Conservation (phyloP, 768 basidiomycete genomes). For the Tephrocybe rancida region DNA sequence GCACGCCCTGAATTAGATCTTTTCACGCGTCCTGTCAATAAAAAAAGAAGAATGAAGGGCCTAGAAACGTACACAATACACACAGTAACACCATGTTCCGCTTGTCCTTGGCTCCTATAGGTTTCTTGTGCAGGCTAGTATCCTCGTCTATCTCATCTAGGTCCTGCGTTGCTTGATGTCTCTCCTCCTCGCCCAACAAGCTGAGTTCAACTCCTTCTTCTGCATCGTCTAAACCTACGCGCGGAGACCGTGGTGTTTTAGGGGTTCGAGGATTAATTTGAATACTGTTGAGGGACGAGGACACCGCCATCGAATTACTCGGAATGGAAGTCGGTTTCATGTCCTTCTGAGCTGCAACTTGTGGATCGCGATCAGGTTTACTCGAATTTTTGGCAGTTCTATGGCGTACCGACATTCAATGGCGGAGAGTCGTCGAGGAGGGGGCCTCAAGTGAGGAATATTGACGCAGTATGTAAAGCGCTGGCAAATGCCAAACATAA, state of each 20-base stretch:
- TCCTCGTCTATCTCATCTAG: slow-evolving; percentile 40
- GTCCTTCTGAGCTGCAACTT: slow-evolving; percentile 29
- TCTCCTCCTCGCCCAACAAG: slow-evolving; percentile 60
- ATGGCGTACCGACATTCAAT: slow-evolving; percentile 30
- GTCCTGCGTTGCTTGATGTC: slow-evolving; percentile 45
- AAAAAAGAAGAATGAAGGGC: slow-evolving; percentile 4
- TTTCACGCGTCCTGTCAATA: slow-evolving; percentile 9
- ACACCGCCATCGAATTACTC: slow-evolving; percentile 48
- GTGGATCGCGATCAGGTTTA: slow-evolving; percentile 15
- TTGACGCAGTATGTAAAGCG: not conserved
- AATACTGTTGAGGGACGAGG: slow-evolving; percentile 62
- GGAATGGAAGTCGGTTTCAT: slow-evolving; percentile 39
- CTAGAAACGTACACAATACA: slow-evolving; percentile 72
- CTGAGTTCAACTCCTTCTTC: slow-evolving; percentile 65
- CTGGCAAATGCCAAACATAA: slow-evolving; percentile 2
- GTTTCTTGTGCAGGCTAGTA: slow-evolving; percentile 36
- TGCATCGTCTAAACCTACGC: slow-evolving; percentile 33
- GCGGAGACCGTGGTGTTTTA: slow-evolving; percentile 42
- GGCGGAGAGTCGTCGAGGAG: slow-evolving; percentile 4
- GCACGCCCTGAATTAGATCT: slow-evolving; percentile 89
- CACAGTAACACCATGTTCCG: slow-evolving; percentile 83
- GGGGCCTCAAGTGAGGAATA: not conserved
- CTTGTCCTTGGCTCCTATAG: slow-evolving; percentile 76
- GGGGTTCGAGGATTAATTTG: slow-evolving; percentile 59
- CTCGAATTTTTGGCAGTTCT: slow-evolving; percentile 19